These are phyloP conservation scores for Solanum etuberosum DNA, from an alignment of 257 asterid species.

Conservation along the genomic window DNA sequence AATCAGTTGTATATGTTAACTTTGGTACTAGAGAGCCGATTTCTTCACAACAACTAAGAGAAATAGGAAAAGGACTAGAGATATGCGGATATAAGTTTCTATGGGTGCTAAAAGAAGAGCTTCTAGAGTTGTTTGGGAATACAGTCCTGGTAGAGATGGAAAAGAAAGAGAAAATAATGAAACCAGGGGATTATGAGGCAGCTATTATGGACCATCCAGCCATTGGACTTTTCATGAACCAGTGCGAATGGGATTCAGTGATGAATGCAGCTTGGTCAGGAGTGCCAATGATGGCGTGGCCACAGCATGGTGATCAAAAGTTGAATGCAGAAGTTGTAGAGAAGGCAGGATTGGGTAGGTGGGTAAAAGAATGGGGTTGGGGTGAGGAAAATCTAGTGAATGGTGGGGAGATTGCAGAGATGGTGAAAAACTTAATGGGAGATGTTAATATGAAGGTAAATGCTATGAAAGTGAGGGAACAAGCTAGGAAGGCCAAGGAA, in stretches of 20 bases:
- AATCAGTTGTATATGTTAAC: slow-evolving; percentile 21
- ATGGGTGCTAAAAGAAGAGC: slow-evolving; percentile 12
- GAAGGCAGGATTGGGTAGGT: slow-evolving; percentile 22
- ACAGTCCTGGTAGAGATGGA: slow-evolving; percentile 1
- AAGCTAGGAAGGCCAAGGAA: slow-evolving; percentile 15
- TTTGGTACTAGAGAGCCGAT: slow-evolving; percentile 23
- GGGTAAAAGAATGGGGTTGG: slow-evolving; percentile 28
- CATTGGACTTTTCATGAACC: slow-evolving; percentile 26
- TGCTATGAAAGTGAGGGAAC: slow-evolving; percentile 18
- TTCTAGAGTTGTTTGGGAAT: background rate
- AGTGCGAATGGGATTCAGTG: slow-evolving; percentile 37
- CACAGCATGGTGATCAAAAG: slow-evolving; percentile 39
- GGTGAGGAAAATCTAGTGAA: slow-evolving; percentile 17
- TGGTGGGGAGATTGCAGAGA: slow-evolving; percentile 14
- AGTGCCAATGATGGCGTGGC: slow-evolving; percentile 39
- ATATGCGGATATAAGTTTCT: slow-evolving; percentile 13
- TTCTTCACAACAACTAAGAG: slow-evolving; percentile 15
- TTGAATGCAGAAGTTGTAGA: slow-evolving; percentile 31
- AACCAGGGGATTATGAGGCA: slow-evolving; percentile 10
- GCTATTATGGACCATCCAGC: slow-evolving; percentile 28
- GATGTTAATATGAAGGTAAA: slow-evolving; percentile 6
- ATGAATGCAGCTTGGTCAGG: slow-evolving; percentile 37
- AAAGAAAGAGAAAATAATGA: slow-evolving; percentile 6
- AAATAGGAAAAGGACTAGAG: slow-evolving; percentile 16
- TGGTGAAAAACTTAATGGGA: slow-evolving; percentile 15